These are phyloP conservation scores for Bromus sterilis DNA, from an alignment of 176 grass and related monocot species.

Conservation along the genomic window DNA sequence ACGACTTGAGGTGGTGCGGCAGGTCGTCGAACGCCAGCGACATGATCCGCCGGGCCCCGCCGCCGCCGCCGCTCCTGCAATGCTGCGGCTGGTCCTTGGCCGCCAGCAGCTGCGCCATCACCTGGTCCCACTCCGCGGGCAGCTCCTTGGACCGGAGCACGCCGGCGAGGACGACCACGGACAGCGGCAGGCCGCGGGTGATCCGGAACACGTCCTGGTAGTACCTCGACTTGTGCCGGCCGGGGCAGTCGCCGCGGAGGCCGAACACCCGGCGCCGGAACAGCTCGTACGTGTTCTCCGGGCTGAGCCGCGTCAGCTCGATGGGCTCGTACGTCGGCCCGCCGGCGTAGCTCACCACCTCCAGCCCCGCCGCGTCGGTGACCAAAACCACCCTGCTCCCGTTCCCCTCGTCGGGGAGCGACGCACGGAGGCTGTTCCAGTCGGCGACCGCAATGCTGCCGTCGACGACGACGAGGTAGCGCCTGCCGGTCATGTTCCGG, in stretches of 20 bases:
- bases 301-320: conserved; percentile 9
- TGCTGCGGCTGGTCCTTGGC: not conserved
- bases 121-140: conserved; percentile 41
- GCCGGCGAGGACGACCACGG: conserved; percentile 39
- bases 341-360: not conserved
- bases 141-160: conserved; percentile 36
- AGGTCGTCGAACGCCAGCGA: conserved; percentile 48
- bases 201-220: conserved; percentile 42
- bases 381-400: conserved; percentile 41
- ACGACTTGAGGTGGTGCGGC: conserved; percentile 65
- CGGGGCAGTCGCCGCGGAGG: conserved; percentile 28
- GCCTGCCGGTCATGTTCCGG: conserved; percentile 12
- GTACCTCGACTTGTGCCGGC: conserved; percentile 30
- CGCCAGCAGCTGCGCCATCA: conserved; percentile 37
- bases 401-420: conserved; percentile 46
- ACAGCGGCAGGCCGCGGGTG: conserved; percentile 37
- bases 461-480: conserved; percentile 41
- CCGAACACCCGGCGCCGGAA: conserved; percentile 48
- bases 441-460: conserved; percentile 16
- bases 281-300: conserved; percentile 39
- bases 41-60: conserved; percentile 17
- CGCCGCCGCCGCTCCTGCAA: not conserved
- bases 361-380: not conserved
- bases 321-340: conserved; percentile 2
- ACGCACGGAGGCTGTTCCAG: conserved; percentile 38